A percentile compares a stretch with the other conserved stretches of the same genome.
These are phyloP conservation scores for Paraleonurus japonicus DNA, from an alignment of 257 asterid species.

Conservation along the genomic window DNA sequence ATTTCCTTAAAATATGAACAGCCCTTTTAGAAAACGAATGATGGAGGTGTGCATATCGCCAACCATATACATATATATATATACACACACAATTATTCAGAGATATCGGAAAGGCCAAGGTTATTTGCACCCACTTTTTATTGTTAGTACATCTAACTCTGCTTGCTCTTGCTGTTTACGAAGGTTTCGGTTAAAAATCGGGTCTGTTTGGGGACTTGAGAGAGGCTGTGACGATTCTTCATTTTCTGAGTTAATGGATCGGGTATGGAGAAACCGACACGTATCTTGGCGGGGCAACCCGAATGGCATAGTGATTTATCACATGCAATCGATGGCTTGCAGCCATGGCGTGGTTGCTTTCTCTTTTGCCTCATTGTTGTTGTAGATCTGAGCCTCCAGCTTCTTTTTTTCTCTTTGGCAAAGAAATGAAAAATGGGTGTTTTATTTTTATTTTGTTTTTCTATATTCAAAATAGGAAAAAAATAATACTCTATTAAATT, in stretches of 20 bases:
- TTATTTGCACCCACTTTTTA: neutral
- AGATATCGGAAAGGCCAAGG: neutral
- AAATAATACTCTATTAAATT: too few relatives aligned
- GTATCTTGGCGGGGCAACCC: slow-evolving; percentile 39
- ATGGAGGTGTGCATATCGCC: too few relatives aligned
- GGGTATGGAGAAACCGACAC: slow-evolving; percentile 27
- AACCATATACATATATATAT: too few relatives aligned
- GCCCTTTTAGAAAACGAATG: neutral
- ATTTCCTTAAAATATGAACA: neutral
- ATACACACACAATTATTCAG: too few relatives aligned
- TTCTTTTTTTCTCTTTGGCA: too few relatives aligned
- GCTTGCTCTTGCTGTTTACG: neutral
- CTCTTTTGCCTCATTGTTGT: slow-evolving; percentile 18
- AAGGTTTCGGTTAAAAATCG: neutral
- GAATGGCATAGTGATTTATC: slow-evolving; percentile 9
- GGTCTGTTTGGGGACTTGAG: neutral
- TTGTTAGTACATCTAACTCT: too few relatives aligned
- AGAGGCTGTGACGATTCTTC: slow-evolving; percentile 18
- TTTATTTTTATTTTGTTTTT: too few relatives aligned
- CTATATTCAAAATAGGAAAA: too few relatives aligned
- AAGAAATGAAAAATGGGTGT: too few relatives aligned
- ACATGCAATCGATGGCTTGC: slow-evolving; percentile 35
- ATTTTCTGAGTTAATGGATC: slow-evolving; percentile 30
- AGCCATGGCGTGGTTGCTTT: slow-evolving; percentile 37
- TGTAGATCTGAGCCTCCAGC: slow-evolving; percentile 42